A percentile compares a stretch with the other conserved stretches of the same genome.
Conservation (phyloP, 2,329 filamentous ascomycete species). For the Fusarium napiforme region DNA sequence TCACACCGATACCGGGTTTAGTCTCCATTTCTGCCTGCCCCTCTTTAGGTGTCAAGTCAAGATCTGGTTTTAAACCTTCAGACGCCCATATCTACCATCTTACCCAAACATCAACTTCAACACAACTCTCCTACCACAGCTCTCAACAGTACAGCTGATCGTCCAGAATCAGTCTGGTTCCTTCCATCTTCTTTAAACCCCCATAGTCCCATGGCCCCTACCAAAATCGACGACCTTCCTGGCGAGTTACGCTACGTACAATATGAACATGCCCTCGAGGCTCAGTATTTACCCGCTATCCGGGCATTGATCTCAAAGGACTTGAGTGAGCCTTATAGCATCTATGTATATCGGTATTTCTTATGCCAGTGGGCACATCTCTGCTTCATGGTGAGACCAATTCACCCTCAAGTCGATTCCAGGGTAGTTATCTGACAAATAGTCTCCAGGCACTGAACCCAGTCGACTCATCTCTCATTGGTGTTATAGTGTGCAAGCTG, state of each 20-base stretch:
- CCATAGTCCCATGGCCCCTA: constrained; percentile 49
- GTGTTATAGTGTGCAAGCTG: constrained; percentile 94
- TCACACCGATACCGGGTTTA: constrained; percentile 36
- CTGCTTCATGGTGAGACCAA: constrained; percentile 84
- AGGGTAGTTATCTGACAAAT: constrained; percentile 20
- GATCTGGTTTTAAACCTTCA: constrained; percentile 26
- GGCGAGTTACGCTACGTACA: constrained; percentile 68
- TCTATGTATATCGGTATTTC: constrained; percentile 99
- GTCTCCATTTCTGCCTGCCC: constrained; percentile 37
- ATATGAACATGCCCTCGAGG: constrained; percentile 70
- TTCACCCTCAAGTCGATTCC: neutral
- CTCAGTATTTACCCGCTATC: constrained; percentile 82
- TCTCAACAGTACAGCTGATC: neutral
- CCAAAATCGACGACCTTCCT: constrained; percentile 51
- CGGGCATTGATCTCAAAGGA: constrained; percentile 94
- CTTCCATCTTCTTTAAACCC: neutral
- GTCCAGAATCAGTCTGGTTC: neutral
- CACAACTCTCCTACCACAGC: neutral
- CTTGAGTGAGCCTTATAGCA: constrained; percentile 97
- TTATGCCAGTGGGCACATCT: constrained; percentile 97
- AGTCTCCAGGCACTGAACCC: constrained; percentile 67
- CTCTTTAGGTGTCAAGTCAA: constrained; percentile 30
- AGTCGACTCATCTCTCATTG: constrained; percentile 74
- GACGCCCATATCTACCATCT: constrained; percentile 13
- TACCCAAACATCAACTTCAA: constrained; percentile 1